Evolutionary conservation across 495 filamentous ascomycete species (phyloP).

Genomic region (Penicillium silybi): DNA sequence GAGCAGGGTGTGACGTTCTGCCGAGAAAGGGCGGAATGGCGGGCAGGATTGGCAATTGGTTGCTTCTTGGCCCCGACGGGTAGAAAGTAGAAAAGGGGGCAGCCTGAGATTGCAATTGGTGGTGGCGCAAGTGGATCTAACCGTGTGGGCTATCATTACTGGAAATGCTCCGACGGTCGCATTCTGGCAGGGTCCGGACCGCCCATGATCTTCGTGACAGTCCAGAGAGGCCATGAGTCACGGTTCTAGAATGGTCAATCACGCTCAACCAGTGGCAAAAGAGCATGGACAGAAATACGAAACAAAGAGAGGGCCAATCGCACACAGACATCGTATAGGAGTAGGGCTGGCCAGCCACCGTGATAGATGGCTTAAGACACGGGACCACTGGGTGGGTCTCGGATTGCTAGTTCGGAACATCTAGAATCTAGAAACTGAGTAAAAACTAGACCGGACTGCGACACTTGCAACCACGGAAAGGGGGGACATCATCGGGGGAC

Average conservation of each 20-base stretch:
- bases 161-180: slow-evolving; percentile 21
- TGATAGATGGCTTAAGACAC: slow-evolving; percentile 18
- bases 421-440: not conserved
- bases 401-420: not conserved
- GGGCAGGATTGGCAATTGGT: slow-evolving; percentile 17
- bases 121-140: slow-evolving; percentile 13
- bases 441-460: not conserved
- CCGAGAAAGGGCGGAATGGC: slow-evolving; percentile 5
- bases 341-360: slow-evolving; percentile 14
- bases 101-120: slow-evolving; percentile 10
- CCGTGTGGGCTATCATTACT: slow-evolving; percentile 27
- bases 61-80: slow-evolving; percentile 14
- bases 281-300: not conserved
- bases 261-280: too few species aligned
- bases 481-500: not conserved
- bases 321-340: slow-evolving; percentile 1
- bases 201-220: slow-evolving; percentile 5
- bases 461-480: not conserved
- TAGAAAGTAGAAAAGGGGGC: slow-evolving; percentile 17
- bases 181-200: slow-evolving; percentile 12
- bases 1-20: not conserved
- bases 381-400: slow-evolving; percentile 20
- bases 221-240: not conserved
- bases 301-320: not conserved
- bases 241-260: slow-evolving; percentile 1